These are phyloP conservation scores for Drosera spatulata DNA, from an alignment of 179 eudicot genomes.

Conservation along the genomic window DNA sequence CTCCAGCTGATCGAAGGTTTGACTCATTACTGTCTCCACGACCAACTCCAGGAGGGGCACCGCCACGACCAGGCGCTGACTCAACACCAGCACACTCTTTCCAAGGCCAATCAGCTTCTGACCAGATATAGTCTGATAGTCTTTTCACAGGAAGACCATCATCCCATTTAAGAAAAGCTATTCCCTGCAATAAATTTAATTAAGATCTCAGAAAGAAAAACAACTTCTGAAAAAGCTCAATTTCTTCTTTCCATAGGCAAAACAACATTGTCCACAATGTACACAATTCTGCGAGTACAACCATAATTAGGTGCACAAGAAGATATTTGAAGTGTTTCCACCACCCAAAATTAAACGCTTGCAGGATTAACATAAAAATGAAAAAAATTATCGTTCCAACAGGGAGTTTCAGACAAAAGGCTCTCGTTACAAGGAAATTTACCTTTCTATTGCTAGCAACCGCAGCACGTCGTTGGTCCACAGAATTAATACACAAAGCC, in stretches of 20 bases:
- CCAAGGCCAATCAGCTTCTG: slow-evolving; percentile 86
- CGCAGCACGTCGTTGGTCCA: slow-evolving; percentile 63
- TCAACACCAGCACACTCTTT: slow-evolving; percentile 88
- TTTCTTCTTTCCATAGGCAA: no score
- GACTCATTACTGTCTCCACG: slow-evolving; percentile 51
- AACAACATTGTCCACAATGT: no score
- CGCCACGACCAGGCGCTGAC: slow-evolving; percentile 67
- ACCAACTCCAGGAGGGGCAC: slow-evolving; percentile 76
- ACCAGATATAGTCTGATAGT: slow-evolving; percentile 63
- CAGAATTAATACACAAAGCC: slow-evolving; percentile 84
- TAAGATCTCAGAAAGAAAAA: no score
- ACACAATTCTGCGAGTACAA: no score
- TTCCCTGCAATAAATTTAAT: slow-evolving; percentile 39
- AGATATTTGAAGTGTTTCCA: no score
- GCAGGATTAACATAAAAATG: no score
- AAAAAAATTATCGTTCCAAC: no score
- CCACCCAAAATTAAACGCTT: no score
- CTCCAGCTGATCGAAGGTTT: slow-evolving; percentile 83
- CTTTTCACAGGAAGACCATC: slow-evolving; percentile 32
- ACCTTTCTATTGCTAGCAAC: slow-evolving; percentile 91
- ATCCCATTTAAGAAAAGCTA: slow-evolving; percentile 70
- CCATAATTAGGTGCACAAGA: no score
- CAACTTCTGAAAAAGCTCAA: no score
- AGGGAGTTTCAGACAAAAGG: no score
- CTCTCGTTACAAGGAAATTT: slow-evolving; percentile 8